phyloP scores from a whole-genome alignment of 106 monocot species.

The Ottelia alismoides region DNA sequence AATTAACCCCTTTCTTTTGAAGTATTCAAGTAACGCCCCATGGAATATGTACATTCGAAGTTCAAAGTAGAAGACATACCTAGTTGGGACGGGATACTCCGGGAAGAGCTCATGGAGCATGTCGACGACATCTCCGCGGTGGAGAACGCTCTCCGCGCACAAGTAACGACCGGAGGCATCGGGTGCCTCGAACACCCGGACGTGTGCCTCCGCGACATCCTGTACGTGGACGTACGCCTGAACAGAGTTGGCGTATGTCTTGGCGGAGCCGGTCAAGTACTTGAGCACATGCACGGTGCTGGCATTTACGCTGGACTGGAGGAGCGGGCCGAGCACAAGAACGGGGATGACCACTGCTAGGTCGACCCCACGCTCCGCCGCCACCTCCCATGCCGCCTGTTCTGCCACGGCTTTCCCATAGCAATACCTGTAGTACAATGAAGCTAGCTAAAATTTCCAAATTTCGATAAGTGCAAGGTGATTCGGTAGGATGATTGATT shows the following conservation, averaged over 20 bases:
- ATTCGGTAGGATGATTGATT: too few species aligned
- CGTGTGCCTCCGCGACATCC: conserved; percentile 42
- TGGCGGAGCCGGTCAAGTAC: conserved; percentile 23
- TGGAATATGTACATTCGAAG: too few species aligned
- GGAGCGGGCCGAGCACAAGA: conserved; percentile 27
- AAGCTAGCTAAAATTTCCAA: too few species aligned
- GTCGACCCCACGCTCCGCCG: conserved; percentile 13
- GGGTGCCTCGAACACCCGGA: conserved; percentile 29
- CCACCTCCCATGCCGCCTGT: conserved; percentile 15
- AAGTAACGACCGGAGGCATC: conserved; percentile 30
- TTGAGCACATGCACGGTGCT: conserved; percentile 20
- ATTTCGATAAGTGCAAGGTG: too few species aligned
- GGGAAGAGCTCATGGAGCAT: conserved; percentile 38
- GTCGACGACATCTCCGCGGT: conserved; percentile 36
- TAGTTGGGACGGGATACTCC: conserved; percentile 33
- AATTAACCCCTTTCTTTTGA: too few species aligned
- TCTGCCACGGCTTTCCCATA: conserved; percentile 35
- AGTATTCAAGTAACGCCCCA: too few species aligned
- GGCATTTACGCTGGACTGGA: conserved; percentile 21
- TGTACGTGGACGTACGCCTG: conserved; percentile 41
- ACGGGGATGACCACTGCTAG: conserved; percentile 28
- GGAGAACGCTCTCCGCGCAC: conserved; percentile 22
- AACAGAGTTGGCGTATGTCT: conserved; percentile 23
- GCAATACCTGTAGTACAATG: too few species aligned
- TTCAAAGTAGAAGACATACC: conserved; percentile 17